Conservation (phyloP, 805 yeast species). For the Ogataea trehalophila region DNA sequence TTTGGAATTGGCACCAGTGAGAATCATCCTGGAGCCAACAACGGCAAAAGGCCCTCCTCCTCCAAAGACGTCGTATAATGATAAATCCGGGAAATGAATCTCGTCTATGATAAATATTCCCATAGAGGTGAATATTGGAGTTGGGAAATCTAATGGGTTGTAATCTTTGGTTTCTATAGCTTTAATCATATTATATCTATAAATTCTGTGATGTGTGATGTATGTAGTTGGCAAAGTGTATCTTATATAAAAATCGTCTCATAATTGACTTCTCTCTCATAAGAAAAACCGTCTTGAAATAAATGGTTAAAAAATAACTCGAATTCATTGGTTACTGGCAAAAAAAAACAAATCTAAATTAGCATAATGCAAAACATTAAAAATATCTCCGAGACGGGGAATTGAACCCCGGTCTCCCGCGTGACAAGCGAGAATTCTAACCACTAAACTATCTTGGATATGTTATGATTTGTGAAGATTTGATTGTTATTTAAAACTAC, state of each 20-base stretch:
- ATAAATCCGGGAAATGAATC: slow-evolving; percentile 48
- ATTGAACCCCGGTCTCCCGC: slow-evolving; percentile 41
- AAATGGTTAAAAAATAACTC: too few relatives aligned
- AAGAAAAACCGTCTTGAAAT: too few relatives aligned
- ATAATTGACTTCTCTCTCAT: too few relatives aligned
- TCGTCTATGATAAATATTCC: slow-evolving; percentile 93
- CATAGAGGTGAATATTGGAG: slow-evolving; percentile 50
- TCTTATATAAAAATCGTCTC: too few relatives aligned
- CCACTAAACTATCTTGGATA: slow-evolving; percentile 40
- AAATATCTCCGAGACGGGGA: slow-evolving; percentile 36
- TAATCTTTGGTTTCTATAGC: background rate
- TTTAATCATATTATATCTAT: too few relatives aligned
- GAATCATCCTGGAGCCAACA: slow-evolving; percentile 62
- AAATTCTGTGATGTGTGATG: too few relatives aligned
- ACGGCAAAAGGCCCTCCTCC: slow-evolving; percentile 88
- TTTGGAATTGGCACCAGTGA: slow-evolving; percentile 32
- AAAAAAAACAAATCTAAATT: too few relatives aligned
- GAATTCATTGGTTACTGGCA: too few relatives aligned
- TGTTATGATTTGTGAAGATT: too few relatives aligned
- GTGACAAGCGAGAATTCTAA: slow-evolving; percentile 40
- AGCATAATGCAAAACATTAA: too few relatives aligned
- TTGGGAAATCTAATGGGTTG: background rate
- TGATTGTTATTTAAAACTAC: too few relatives aligned
- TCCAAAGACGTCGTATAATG: slow-evolving; percentile 58
- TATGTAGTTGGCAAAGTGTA: too few relatives aligned